Base-by-base conservation (phyloP, 345 rosid species). In the Cochlearia excelsa region DNA sequence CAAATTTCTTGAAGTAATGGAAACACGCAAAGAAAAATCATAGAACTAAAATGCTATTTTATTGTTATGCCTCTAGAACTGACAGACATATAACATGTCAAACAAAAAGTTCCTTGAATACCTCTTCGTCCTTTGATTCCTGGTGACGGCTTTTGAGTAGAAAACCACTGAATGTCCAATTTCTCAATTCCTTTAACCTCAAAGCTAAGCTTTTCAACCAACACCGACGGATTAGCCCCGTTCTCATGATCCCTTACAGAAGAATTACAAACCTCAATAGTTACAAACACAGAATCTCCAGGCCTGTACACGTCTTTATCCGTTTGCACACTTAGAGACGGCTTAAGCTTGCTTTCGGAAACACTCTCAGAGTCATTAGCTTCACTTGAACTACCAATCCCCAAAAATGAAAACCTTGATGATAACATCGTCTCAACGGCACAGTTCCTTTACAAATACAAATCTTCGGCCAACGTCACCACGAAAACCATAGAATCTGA, bases 291-390 rank as follows among this genome's bases (percentile, higher is more conserved):
- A 40, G 81, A 74, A 63, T 89, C 99, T 30, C 94, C 97, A 50
- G 99, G 94, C 69, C 95, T 82, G 51, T 93, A 93, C 8, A 85
- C 90, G 64, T 89, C 85, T 72, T 71, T 79, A 68, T 89, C 97
- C 1, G 86, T 78, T 46, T 76, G 80, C 46, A 89, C 61, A 44
- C 68, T 83, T 4, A 93, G 59, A 11, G 69, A 66, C 16, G 95
- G 95, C 52, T 61, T 54, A 46, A 72, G 45, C 39, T 70, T 66
- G 51, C 51, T 79, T 50, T 68, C 73, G 49, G 29, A 45, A 54
- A 41, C 65, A 73, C 60, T 57, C 28, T 42, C 56, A 48, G 77
- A 74, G 38, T 68, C 69, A 52, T 57, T 49, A 34, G 53, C 77
- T 8, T 74, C 56, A 45, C 30, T 57, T 54, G 70, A 63, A 63